These are phyloP conservation scores for Pseudogymnoascus sp. DNA, from an alignment of 2,329 filamentous ascomycete genomes.

Conservation along the genomic window DNA sequence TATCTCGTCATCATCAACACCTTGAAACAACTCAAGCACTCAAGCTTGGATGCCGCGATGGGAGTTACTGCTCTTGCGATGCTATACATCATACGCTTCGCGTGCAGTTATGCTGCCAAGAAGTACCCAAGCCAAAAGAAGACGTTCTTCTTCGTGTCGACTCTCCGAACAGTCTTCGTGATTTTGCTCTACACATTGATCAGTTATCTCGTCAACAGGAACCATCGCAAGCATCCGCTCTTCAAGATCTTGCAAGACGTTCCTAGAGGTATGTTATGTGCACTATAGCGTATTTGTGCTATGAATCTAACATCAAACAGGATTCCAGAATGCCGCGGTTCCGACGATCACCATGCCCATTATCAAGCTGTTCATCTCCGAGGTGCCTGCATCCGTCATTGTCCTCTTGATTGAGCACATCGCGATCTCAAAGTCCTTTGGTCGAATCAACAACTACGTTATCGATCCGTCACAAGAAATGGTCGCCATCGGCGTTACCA, in stretches of 20 bases:
- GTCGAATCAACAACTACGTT: constrained; percentile 89
- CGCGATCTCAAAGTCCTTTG: constrained; percentile 94
- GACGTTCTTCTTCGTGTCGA: constrained; percentile 82
- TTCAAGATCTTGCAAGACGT: constrained; percentile 73
- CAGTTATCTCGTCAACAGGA: constrained; percentile 74
- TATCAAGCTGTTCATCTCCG: constrained; percentile 58
- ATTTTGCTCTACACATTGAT: constrained; percentile 89
- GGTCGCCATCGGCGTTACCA: constrained; percentile 86
- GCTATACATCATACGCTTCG: constrained; percentile 67
- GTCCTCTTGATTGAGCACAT: constrained; percentile 97
- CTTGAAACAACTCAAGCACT: constrained; percentile 60
- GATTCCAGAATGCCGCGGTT: constrained; percentile 72
- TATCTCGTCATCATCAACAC: constrained; percentile 81
- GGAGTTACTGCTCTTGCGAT: constrained; percentile 74
- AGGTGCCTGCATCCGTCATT: constrained; percentile 81
- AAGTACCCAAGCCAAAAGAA: constrained; percentile 64
- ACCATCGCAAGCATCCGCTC: constrained; percentile 53
- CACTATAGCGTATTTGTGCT: background rate
- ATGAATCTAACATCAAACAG: constrained; percentile 31
- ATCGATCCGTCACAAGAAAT: constrained; percentile 95
- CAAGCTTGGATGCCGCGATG: constrained; percentile 75
- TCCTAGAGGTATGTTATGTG: constrained; percentile 54
- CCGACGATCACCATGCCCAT: constrained; percentile 62
- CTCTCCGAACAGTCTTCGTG: constrained; percentile 82
- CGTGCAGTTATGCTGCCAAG: constrained; percentile 59